These are phyloP conservation scores for Diaporthe helianthi DNA, from an alignment of 2,329 filamentous ascomycete genomes.

Conservation along the genomic window DNA sequence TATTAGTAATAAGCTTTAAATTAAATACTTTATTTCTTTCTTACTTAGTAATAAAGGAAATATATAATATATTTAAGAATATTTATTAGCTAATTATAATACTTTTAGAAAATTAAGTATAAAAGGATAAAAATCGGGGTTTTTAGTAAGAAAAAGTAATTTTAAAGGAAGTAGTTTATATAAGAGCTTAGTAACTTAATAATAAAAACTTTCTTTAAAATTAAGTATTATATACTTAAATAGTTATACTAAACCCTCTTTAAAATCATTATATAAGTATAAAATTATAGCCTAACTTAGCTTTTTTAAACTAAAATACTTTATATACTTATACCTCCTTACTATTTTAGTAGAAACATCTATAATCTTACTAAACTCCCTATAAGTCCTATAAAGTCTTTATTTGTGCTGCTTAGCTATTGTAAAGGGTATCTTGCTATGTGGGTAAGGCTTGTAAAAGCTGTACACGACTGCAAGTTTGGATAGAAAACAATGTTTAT, in stretches of 20 bases:
- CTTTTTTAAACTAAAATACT: not conserved
- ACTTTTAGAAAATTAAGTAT: too few relatives aligned
- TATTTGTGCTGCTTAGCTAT: constrained; percentile 55
- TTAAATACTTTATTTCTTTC: too few relatives aligned
- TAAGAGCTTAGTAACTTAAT: too few relatives aligned
- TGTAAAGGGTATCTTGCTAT: constrained; percentile 56
- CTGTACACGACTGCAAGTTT: not conserved
- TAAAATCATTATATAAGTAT: not conserved
- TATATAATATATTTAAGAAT: too few relatives aligned
- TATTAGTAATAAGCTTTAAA: too few relatives aligned
- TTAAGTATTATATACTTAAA: not conserved
- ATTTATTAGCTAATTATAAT: too few relatives aligned
- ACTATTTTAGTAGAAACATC: constrained; percentile 49
- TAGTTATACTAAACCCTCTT: not conserved
- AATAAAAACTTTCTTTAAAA: not conserved
- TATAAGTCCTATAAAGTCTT: constrained; percentile 57
- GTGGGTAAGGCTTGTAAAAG: constrained; percentile 67
- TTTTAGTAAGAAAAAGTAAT: too few relatives aligned
- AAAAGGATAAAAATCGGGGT: too few relatives aligned
- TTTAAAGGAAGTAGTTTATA: too few relatives aligned
- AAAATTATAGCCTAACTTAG: not conserved
- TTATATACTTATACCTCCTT: not conserved
- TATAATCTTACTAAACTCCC: constrained; percentile 54
- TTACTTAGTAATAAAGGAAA: too few relatives aligned
- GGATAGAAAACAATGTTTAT: too few relatives aligned